A percentile compares a stretch with the other conserved stretches of the same genome.
These are phyloP conservation scores for Mitragyna speciosa DNA, from an alignment of 257 asterid genomes.

Conservation along the genomic window DNA sequence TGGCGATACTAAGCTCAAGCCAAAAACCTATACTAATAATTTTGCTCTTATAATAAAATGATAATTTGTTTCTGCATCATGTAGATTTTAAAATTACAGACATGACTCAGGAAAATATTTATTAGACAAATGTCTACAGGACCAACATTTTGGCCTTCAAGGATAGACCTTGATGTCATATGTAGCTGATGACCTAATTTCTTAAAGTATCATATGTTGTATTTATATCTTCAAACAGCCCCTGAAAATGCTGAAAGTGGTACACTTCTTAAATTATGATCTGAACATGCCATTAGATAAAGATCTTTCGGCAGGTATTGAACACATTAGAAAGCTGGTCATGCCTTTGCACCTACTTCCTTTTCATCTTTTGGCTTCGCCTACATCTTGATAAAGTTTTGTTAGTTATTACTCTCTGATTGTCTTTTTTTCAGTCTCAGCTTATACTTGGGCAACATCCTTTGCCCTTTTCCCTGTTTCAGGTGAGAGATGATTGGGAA, in stretches of 20 bases:
- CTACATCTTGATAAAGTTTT: neutral
- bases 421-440: neutral
- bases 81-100: neutral
- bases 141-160: neutral
- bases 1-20: neutral
- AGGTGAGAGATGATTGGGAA: constrained; percentile 92
- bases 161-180: neutral
- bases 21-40: too few relatives aligned
- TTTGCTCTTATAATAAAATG: too few relatives aligned
- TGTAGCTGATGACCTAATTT: too few relatives aligned
- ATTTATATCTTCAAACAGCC: too few relatives aligned
- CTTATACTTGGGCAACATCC: neutral
- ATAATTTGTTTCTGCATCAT: neutral
- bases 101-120: neutral
- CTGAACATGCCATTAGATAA: neutral
- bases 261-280: neutral
- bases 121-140: neutral
- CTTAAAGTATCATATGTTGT: too few relatives aligned
- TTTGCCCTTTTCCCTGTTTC: constrained; percentile 10
- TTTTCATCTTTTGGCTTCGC: neutral
- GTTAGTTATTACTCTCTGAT: neutral
- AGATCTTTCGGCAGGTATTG: neutral
- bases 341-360: neutral
- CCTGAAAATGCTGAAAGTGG: neutral
- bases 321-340: neutral